These are phyloP conservation scores for Ceratocystis harringtonii DNA, from an alignment of 2,329 filamentous ascomycete genomes.

Conservation along the genomic window DNA sequence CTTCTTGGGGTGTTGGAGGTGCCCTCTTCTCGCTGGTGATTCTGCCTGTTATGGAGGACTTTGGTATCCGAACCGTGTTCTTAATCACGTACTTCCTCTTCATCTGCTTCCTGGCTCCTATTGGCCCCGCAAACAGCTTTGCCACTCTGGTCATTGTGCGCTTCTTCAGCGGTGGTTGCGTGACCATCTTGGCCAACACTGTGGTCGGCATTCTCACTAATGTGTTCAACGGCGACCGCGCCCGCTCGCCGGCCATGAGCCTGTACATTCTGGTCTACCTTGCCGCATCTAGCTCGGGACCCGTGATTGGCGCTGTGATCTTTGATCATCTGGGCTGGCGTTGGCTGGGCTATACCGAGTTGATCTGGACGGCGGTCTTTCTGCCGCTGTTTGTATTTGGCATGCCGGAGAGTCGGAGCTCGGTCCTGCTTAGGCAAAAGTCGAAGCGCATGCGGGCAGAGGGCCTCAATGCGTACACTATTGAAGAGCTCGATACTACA, in stretches of 20 bases:
- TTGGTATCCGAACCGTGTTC: conserved; percentile 22
- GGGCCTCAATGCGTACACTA: conserved; percentile 9
- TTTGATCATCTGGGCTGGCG: conserved; percentile 23
- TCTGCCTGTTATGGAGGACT: conserved; percentile 29
- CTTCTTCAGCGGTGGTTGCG: conserved; percentile 23
- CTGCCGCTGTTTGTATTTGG: conserved; percentile 24
- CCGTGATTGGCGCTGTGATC: conserved; percentile 23
- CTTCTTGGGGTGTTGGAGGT: conserved; percentile 25
- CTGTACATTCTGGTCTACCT: conserved; percentile 20
- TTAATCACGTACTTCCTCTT: conserved; percentile 21
- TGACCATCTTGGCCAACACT: conserved; percentile 21
- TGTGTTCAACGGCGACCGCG: conserved; percentile 21
- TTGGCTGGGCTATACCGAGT: conserved; percentile 25
- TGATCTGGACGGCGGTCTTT: conserved; percentile 30
- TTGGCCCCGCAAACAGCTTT: conserved; percentile 13
- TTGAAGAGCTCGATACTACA: conserved; percentile 13
- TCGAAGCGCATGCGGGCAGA: conserved; percentile 9
- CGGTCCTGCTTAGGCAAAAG: conserved; percentile 10
- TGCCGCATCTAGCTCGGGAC: conserved; percentile 21
- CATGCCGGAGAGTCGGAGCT: conserved; percentile 12
- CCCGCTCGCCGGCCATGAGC: conserved; percentile 21
- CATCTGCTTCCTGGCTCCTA: conserved; percentile 16
- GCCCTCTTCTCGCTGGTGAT: conserved; percentile 28
- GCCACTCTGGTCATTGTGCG: conserved; percentile 18
- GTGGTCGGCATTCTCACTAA: conserved; percentile 21